phyloP scores from a whole-genome alignment of 208 protist genomes.

The Wallacemonas sp. region DNA sequence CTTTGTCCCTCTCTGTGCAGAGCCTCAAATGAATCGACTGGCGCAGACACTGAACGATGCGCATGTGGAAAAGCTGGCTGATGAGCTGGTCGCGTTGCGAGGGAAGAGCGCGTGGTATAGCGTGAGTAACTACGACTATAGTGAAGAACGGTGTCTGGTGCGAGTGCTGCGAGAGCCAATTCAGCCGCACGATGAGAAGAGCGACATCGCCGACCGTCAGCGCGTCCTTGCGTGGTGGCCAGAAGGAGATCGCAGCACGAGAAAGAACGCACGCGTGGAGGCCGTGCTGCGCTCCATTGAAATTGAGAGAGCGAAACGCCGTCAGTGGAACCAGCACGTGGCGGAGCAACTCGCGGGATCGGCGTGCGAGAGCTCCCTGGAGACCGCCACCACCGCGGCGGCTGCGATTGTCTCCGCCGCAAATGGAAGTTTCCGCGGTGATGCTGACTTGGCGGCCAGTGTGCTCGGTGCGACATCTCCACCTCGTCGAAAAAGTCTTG shows the following conservation, averaged over 20 bases:
- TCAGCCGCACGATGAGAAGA: background rate
- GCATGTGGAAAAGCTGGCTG: background rate
- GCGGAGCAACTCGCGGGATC: constrained; percentile 10
- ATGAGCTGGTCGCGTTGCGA: background rate
- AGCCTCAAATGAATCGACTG: background rate
- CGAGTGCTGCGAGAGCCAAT: constrained; percentile 45
- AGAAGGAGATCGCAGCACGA: constrained; percentile 18
- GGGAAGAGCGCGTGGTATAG: background rate
- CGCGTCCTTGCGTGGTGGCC: constrained; percentile 61
- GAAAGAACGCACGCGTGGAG: constrained; percentile 13
- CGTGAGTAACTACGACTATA: constrained; percentile 28
- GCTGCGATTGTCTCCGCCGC: background rate
- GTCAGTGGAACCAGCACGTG: constrained; percentile 38
- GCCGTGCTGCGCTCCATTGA: constrained; percentile 38
- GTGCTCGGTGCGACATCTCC: too few relatives aligned
- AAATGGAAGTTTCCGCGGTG: too few relatives aligned
- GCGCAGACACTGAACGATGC: background rate
- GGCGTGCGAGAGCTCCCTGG: background rate
- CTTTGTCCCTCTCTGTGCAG: constrained; percentile 8
- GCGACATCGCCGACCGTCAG: constrained; percentile 16
- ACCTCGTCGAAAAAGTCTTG: too few relatives aligned
- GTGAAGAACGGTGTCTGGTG: constrained; percentile 39
- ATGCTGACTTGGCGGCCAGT: too few relatives aligned
- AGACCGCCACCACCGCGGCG: background rate
- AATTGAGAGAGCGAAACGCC: constrained; percentile 36